phyloP scores from a whole-genome alignment of 306 rosid genomes.

The Cicer bijugum region DNA sequence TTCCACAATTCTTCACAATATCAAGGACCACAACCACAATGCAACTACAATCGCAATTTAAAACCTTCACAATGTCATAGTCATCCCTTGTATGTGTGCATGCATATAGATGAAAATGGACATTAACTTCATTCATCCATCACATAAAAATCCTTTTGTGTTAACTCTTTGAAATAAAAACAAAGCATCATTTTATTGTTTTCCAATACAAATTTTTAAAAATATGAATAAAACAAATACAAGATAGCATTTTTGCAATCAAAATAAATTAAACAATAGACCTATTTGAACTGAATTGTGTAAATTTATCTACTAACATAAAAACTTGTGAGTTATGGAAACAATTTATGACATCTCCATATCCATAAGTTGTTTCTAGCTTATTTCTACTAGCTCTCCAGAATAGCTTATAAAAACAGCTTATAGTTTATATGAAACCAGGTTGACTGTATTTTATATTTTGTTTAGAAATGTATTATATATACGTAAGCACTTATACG shows the following conservation, averaged over 20 bases:
- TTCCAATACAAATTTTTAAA: neutral
- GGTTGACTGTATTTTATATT: no score
- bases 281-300: no score
- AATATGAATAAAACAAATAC: neutral
- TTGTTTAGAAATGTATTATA: no score
- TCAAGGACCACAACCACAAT: neutral
- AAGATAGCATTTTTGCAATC: neutral
- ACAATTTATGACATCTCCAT: no score
- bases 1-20: neutral
- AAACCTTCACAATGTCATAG: neutral
- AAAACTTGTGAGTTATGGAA: no score
- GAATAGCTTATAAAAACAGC: no score
- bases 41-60: neutral
- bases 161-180: neutral
- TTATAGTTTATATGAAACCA: no score
- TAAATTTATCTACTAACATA: no score
- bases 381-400: no score
- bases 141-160: neutral
- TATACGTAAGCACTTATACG: no score
- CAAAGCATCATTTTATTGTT: neutral
- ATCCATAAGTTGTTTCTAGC: no score
- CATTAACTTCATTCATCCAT: constrained; percentile 31
- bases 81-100: neutral
- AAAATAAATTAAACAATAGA: neutral
- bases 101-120: neutral